Base-by-base conservation (phyloP, 2,329 filamentous ascomycete species). In the Didymella segeticola region DNA sequence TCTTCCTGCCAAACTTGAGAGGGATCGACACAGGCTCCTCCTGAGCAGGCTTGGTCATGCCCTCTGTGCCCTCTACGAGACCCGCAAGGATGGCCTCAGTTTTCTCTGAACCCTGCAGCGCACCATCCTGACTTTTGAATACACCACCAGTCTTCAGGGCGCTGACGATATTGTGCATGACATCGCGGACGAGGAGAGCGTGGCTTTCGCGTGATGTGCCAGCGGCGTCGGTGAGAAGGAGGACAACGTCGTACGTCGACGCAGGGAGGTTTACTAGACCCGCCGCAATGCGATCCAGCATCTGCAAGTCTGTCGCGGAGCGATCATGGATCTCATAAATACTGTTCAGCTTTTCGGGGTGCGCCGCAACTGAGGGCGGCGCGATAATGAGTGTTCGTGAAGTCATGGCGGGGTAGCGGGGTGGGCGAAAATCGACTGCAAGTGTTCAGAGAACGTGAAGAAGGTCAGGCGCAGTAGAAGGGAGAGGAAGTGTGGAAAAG, bases 281-380 rank as follows among this genome's bases (percentile, higher is more conserved):
- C 29, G 90, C 85, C 2, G 90, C 86, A 33, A 99, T 84, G 45
- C 95, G 91, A 78, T 99, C 95, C 57, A 99, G 89, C 95, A 99
- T 99, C 76, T 98, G 95, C 47, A 99, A 82, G 72, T 99, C 95
- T 58, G 92, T 93, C 38, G 83, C 80, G 60, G 83, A 79, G 70
- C 91, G 88, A 74, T 95, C 87, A 78, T 91, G 87, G 52, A 86
- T 80, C 54, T 86, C 81, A 68, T 96, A 85, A 58, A 95, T 81
- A 62, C 80, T 79, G 61, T 86, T 84, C 61, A 98, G 83, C 67
- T 86, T 86, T 63, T 91, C 88, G 63, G 93, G 90, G 76, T 96
- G 89, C 49, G 91, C 86, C 63, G 95, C 89, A 67, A 98, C 85
- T 20, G 92, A 96, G 11, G 95, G 93, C 47, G 95, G 93, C 26